Conservation (phyloP, 257 asterid species). For the Solanum lycopersicoides region DNA sequence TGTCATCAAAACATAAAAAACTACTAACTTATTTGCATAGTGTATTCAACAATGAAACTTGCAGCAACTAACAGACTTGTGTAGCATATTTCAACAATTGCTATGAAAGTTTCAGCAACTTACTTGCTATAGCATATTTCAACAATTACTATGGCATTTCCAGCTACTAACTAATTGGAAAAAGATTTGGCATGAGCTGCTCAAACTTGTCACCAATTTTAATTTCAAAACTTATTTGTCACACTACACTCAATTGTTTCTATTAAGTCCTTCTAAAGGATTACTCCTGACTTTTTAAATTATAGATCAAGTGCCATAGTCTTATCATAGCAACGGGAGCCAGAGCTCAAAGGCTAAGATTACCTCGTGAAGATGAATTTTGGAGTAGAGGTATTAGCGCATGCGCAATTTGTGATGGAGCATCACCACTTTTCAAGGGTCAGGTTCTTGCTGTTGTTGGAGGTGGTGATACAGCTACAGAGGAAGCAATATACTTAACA, state of each 20-base stretch:
- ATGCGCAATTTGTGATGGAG: constrained; percentile 99
- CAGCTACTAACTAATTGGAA: background rate
- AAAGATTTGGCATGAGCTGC: background rate
- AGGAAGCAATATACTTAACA: constrained; percentile 94
- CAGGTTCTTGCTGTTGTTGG: constrained; percentile 99
- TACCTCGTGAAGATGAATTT: constrained; percentile 94
- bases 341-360: constrained; percentile 63
- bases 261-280: background rate
- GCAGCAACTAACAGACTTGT: background rate
- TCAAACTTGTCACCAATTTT: background rate
- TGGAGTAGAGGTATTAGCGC: constrained; percentile 99
- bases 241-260: background rate
- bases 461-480: constrained; percentile 99
- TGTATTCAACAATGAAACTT: background rate
- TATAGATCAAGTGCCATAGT: constrained; percentile 84
- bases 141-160: background rate
- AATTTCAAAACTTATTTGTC: background rate
- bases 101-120: too few species aligned
- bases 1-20: background rate
- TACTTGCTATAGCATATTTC: too few species aligned
- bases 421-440: constrained; percentile 91
- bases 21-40: background rate
- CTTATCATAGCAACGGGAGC: constrained; percentile 96
- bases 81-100: background rate
- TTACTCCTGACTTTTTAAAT: background rate